Evolutionary conservation across 2,329 filamentous ascomycete species (phyloP).

Genomic region (Thermothelomyces thermophilus): DNA sequence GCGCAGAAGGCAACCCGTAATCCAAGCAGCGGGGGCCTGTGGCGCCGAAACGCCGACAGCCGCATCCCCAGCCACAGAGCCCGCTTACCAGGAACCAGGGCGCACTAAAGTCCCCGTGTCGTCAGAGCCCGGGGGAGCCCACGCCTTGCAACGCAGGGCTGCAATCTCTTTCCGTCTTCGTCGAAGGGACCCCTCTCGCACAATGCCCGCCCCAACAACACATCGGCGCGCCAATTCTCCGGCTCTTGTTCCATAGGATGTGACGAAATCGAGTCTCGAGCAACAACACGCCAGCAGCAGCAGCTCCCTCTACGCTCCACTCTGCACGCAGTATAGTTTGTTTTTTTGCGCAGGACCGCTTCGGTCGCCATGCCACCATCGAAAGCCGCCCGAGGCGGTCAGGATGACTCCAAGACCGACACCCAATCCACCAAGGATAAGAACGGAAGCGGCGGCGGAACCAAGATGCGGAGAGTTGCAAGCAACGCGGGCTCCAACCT

Average conservation of each 20-base stretch:
- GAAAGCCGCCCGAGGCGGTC: slow-evolving; percentile 38
- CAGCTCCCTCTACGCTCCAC: not conserved
- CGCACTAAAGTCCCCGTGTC: slow-evolving; percentile 14
- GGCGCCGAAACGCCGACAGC: not conserved
- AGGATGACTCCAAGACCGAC: slow-evolving; percentile 41
- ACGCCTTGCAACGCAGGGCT: slow-evolving; percentile 18
- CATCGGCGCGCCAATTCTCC: slow-evolving; percentile 8
- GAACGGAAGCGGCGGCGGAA: slow-evolving; percentile 30
- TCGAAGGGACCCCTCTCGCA: slow-evolving; percentile 15
- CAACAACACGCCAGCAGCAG: not conserved
- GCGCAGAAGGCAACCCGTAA: not conserved
- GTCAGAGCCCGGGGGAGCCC: slow-evolving; percentile 19
- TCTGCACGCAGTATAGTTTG: not conserved
- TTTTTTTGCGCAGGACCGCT: not conserved
- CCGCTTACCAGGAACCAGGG: slow-evolving; percentile 1
- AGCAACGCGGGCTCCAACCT: slow-evolving; percentile 45
- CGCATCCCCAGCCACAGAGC: slow-evolving; percentile 10
- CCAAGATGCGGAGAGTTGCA: slow-evolving; percentile 50
- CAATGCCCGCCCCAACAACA: slow-evolving; percentile 17
- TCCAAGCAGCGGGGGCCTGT: slow-evolving; percentile 8
- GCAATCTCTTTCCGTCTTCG: slow-evolving; percentile 19
- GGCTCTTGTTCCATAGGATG: slow-evolving; percentile 10
- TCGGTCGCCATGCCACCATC: slow-evolving; percentile 36
- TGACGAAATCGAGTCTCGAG: slow-evolving; percentile 3
- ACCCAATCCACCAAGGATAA: slow-evolving; percentile 39